Percentiles rank a stretch among this genome's conserved stretches.
These are phyloP conservation scores for Plasmodium ovale DNA, from an alignment of 169 alveolate species.

Conservation along the genomic window DNA sequence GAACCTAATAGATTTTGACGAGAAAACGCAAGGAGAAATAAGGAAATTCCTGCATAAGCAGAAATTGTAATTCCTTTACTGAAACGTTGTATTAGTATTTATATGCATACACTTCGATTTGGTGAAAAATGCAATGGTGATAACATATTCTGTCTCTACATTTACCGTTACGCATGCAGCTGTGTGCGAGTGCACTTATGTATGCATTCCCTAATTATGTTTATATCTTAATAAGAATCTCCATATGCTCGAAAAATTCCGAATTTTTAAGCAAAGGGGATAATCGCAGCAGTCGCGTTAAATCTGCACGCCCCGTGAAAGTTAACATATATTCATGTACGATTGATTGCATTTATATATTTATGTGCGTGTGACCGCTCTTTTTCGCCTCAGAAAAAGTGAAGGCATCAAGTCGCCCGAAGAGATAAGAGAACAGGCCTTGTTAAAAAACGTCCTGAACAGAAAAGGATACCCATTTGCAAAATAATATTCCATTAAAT, in stretches of 20 bases:
- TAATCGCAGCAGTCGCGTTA: too few relatives aligned
- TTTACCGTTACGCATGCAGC: too few relatives aligned
- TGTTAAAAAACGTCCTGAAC: slow-evolving; percentile 20
- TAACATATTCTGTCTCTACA: too few relatives aligned
- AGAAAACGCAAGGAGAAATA: slow-evolving; percentile 83
- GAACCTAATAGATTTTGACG: slow-evolving; percentile 82
- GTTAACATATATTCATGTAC: not conserved
- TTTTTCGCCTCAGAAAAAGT: slow-evolving; percentile 30
- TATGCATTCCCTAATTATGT: not conserved
- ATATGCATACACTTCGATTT: not conserved
- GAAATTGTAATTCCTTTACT: slow-evolving; percentile 26
- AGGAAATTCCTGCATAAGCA: slow-evolving; percentile 81
- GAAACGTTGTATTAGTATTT: not conserved
- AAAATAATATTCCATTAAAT: not conserved
- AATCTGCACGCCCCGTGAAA: not conserved
- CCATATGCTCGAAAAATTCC: not conserved
- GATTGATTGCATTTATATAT: not conserved
- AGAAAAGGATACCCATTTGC: slow-evolving; percentile 40
- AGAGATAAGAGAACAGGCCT: slow-evolving; percentile 25
- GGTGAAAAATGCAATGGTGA: too few relatives aligned
- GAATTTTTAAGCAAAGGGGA: too few relatives aligned
- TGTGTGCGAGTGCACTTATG: not conserved
- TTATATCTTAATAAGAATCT: too few relatives aligned
- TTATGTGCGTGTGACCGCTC: too few relatives aligned
- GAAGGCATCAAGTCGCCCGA: slow-evolving; percentile 43